phyloP scores from a whole-genome alignment of 2,329 filamentous ascomycete genomes.

The Zasmidium angulare region DNA sequence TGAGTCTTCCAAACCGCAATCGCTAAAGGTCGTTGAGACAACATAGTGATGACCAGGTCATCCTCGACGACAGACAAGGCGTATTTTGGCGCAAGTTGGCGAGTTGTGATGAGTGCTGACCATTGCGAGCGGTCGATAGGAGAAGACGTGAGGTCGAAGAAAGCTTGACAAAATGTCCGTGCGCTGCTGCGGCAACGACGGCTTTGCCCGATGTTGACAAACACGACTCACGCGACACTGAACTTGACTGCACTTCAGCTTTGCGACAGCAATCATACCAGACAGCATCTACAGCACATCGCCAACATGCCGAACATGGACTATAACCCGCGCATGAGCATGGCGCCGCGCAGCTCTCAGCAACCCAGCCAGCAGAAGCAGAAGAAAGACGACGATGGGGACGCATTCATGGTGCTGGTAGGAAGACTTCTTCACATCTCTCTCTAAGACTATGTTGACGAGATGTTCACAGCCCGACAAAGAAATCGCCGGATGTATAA shows the following conservation, averaged over 20 bases:
- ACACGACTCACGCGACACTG: conserved; percentile 1
- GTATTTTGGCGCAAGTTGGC: not conserved
- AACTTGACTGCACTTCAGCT: not conserved
- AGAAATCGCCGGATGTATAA: conserved; percentile 96
- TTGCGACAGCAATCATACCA: conserved; percentile 1
- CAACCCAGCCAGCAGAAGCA: conserved; percentile 39
- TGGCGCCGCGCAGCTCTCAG: conserved; percentile 43
- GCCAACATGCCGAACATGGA: conserved; percentile 42
- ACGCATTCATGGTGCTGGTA: conserved; percentile 54
- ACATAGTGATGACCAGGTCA: too few species aligned
- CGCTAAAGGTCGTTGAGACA: too few species aligned
- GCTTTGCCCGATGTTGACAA: conserved; percentile 3
- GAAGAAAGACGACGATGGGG: conserved; percentile 43
- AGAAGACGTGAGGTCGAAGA: not conserved
- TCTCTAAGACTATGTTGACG: not conserved
- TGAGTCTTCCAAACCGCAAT: too few species aligned
- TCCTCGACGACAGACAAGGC: too few species aligned
- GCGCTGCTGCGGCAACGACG: not conserved
- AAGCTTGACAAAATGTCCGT: not conserved
- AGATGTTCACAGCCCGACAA: conserved; percentile 54
- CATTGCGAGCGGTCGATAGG: not conserved
- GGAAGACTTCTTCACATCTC: conserved; percentile 10
- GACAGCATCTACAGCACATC: conserved; percentile 10
- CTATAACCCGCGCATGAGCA: conserved; percentile 53
- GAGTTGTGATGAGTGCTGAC: not conserved